Evolutionary conservation across 2,329 filamentous ascomycete species (phyloP), one percentile per base, ranked within the genome.

Genomic region (Simplicillium aogashimaense): DNA sequence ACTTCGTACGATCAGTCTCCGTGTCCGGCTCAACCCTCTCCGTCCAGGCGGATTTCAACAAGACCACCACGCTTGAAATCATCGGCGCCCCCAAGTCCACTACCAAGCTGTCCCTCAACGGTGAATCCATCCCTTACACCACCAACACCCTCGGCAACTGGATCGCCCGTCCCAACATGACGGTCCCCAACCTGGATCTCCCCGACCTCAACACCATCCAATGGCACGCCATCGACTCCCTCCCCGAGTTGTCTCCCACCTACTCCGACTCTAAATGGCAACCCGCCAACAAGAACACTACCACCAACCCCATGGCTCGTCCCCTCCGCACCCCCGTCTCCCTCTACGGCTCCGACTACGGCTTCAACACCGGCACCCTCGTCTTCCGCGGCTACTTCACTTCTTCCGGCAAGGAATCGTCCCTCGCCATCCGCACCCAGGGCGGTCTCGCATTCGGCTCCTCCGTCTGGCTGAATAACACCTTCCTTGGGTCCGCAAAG

Each of bases 251-350:
- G 7, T 56, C 71, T 37, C 46, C 65, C 0, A 58, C 56, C 2
- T 90, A 88, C 49, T 76, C 86, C 39, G 86, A 92, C 55, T 72
- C 72, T 3, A 57, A 59, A 6, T 92, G 86, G 86, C 68, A 68
- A 0, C 48, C 53, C 0, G 84, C 83, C 1, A 61, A 80, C 44
- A 64, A 76, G 6, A 65, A 61, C 2, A n/a, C 16, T 0, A 67
- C 66, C 3, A 79, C 77, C 1, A 74, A 74, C 53, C 87, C 87
- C 55, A 75, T 72, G 0, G 62, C 67, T 14, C 52, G 60, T 16
- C 61, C 69, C 2, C 60, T 81, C 2, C 70, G 65, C 1, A 88
- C 84, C 0, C 78, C 82, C 0, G 78, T 74, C 0, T 79, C 76
- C 0, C 70, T 89, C 0, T 86, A 82, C 50, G 70, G 69, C 1